Evolutionary conservation across 768 basidiomycete genomes (phyloP).

Genomic region (Leccinum boreale): DNA sequence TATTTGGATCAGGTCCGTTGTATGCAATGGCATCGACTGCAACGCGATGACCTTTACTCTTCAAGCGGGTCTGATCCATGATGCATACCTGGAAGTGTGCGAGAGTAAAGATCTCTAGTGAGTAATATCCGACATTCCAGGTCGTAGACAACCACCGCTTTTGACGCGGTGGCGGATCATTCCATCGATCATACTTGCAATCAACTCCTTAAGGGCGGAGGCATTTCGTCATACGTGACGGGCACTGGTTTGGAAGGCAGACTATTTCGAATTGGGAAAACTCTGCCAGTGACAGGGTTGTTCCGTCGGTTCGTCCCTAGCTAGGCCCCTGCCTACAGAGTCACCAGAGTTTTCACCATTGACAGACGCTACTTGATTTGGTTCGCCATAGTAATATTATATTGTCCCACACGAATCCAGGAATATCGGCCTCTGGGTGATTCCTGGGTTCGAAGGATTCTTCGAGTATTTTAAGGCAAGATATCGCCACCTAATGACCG

Average conservation of each 20-base stretch:
- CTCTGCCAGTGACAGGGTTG: too few relatives aligned
- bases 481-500: neutral
- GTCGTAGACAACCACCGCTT: neutral
- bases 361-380: neutral
- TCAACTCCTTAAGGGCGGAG: neutral
- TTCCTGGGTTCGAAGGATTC: neutral
- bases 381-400: neutral
- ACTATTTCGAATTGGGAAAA: too few relatives aligned
- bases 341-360: neutral
- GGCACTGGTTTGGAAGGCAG: too few relatives aligned
- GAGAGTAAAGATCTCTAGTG: neutral
- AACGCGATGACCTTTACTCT: neutral
- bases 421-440: neutral
- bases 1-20: neutral
- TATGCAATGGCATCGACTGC: neutral
- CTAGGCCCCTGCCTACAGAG: too few relatives aligned
- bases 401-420: neutral
- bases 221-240: neutral
- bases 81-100: neutral
- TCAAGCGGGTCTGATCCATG: neutral
- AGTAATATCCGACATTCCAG: neutral
- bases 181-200: neutral
- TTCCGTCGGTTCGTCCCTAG: neutral
- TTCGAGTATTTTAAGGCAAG: neutral
- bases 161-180: neutral